A percentile compares a stretch with the other conserved stretches of the same genome.
These are phyloP conservation scores for Nectriaceae sp. DNA, from an alignment of 2,329 filamentous ascomycete genomes.

Conservation along the genomic window DNA sequence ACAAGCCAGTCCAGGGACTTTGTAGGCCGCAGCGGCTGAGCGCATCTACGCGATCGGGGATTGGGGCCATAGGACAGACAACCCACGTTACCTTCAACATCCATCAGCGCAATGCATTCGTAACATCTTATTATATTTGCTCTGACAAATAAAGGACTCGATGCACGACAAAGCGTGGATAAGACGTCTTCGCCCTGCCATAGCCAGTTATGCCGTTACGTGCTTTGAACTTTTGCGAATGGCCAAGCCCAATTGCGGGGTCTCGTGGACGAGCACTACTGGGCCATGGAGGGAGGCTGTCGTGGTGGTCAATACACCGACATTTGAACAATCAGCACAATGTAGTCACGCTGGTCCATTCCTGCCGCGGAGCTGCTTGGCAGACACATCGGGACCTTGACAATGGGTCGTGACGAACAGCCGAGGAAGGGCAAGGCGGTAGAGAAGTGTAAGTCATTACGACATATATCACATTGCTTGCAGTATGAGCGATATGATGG, in stretches of 20 bases:
- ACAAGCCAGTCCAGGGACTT: background rate
- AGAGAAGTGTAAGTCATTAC: conserved; percentile 15
- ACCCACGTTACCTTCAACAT: too few species aligned
- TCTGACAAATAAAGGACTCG: background rate
- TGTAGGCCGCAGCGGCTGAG: conserved; percentile 3
- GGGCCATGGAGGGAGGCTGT: too few species aligned
- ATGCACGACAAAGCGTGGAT: background rate
- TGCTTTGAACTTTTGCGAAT: conserved; percentile 8
- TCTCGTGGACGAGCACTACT: conserved; percentile 10
- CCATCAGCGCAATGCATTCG: too few species aligned
- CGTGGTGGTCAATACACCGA: conserved; percentile 23
- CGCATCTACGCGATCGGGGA: background rate
- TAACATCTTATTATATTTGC: background rate
- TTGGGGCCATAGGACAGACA: too few species aligned
- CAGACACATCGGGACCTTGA: background rate
- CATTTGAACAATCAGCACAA: conserved; percentile 25
- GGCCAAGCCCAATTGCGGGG: conserved; percentile 19
- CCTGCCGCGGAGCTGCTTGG: conserved; percentile 14
- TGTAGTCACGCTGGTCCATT: conserved; percentile 22
- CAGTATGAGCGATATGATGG: conserved; percentile 16
- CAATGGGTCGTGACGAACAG: conserved; percentile 10
- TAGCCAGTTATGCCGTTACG: conserved; percentile 2
- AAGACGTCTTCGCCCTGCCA: conserved; percentile 2
- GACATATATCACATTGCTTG: conserved; percentile 23
- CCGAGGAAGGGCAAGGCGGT: conserved; percentile 12